Evolutionary conservation across 768 basidiomycete genomes (phyloP), one percentile per base, ranked within the genome.

Genomic region (Hericium coralloides): DNA sequence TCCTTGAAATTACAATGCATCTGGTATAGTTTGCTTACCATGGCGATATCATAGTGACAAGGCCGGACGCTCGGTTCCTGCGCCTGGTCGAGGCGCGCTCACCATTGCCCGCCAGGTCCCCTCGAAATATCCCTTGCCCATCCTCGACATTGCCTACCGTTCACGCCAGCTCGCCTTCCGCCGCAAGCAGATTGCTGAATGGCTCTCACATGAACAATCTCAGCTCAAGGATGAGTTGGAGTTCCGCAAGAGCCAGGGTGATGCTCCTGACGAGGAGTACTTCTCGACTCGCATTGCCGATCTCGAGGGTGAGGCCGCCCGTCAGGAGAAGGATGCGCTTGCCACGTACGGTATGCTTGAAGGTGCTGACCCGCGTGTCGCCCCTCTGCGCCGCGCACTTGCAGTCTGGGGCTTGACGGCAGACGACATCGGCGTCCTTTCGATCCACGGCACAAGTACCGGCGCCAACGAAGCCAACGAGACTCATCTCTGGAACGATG

Each of bases 391-490:
- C 60, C 89, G 97, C 55, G 95, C 95, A 2, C 79, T 99, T 53
- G 97, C 97, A 50, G 89, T 98, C 38, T 99, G 94, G 94, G 95
- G 94, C 59, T 77, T 99, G 62, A 90, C 81, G 12, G 89, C 90
- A 12, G 95, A 98, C 68, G 92, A 97, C 60, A 82, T 98, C 60
- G 95, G 89, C 59, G 87, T 92, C 31, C 76, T 93, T 56, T 92
- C 91, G 12, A 92, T 93, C 57, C 91, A 93, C 59, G 91, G 91
- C 23, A 93, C 91, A 10, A 92, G 91, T 67, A 93, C 91, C 1
- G 81, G 77, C 59, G 91, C 91, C 14, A 93, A 93, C 64, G 97
- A 99, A 78, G 89, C 92, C 76, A 99, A 99, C 69, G 97, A 99
- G 78, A 92, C 92, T 1, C 84, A 84, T 62, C 94, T 98, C 56